Percentiles rank a stretch among this genome's conserved stretches.
Conservation (phyloP, 306 rosid genomes). For the Alnus glutinosa region DNA sequence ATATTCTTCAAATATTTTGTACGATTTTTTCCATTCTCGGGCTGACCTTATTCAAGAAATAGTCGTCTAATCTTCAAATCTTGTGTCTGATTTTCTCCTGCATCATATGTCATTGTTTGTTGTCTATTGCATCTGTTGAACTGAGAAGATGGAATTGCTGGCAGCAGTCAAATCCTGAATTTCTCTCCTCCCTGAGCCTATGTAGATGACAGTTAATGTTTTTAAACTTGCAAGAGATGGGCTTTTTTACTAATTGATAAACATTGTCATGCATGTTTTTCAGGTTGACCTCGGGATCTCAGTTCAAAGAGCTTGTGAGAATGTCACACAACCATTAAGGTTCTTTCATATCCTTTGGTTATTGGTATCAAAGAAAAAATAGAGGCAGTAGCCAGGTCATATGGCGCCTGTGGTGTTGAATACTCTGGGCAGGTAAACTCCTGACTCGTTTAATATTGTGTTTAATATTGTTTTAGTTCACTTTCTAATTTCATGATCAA, state of each 20-base stretch:
- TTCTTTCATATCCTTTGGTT: slow-evolving; percentile 77
- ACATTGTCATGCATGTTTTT: slow-evolving; percentile 22
- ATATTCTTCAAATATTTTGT: too few relatives aligned
- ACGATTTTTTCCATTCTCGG: too few relatives aligned
- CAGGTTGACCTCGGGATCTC: slow-evolving; percentile 94
- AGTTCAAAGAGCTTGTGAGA: slow-evolving; percentile 88
- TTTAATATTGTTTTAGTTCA: neutral
- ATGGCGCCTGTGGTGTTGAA: slow-evolving; percentile 85
- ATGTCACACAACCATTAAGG: slow-evolving; percentile 68
- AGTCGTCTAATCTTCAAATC: too few relatives aligned
- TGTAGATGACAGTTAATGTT: neutral
- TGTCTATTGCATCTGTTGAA: neutral
- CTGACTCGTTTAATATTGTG: neutral
- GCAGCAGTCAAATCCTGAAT: neutral
- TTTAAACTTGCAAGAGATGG: neutral
- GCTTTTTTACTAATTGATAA: slow-evolving; percentile 20
- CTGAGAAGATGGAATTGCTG: neutral
- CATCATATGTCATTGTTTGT: neutral
- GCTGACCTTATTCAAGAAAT: too few relatives aligned
- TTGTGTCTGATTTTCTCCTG: too few relatives aligned
- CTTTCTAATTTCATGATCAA: neutral
- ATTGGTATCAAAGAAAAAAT: slow-evolving; percentile 77
- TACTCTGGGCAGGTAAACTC: slow-evolving; percentile 85
- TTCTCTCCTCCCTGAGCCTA: neutral
- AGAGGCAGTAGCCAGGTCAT: slow-evolving; percentile 91